A percentile compares a stretch with the other conserved stretches of the same genome.
Evolutionary conservation across 1,284 basidiomycete species (phyloP).

Genomic region (Irpex sp.): DNA sequence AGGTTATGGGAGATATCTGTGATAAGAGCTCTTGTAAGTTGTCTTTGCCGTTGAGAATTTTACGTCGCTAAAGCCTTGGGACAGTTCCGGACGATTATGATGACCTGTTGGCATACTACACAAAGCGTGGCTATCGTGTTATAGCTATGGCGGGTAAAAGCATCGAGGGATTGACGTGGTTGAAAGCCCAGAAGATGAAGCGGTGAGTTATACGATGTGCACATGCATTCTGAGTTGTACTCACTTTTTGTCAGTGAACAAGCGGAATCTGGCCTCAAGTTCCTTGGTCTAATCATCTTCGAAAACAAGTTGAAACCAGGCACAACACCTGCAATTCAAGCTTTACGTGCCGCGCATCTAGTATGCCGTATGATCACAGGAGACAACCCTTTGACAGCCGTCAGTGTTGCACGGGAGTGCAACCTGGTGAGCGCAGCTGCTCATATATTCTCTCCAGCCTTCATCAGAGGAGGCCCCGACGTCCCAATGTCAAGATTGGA

Average conservation of each 20-base stretch:
- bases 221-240: too few species aligned
- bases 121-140: slow-evolving; percentile 94
- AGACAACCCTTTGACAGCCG: slow-evolving; percentile 94
- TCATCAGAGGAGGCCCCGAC: slow-evolving; percentile 65
- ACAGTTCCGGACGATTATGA: slow-evolving; percentile 95
- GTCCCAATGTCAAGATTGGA: slow-evolving; percentile 68
- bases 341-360: slow-evolving; percentile 84
- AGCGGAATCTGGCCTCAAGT: slow-evolving; percentile 87
- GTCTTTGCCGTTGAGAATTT: slow-evolving; percentile 1
- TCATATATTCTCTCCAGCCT: slow-evolving; percentile 87
- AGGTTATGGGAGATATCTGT: slow-evolving; percentile 96
- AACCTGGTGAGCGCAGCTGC: slow-evolving; percentile 84
- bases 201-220: slow-evolving; percentile 44
- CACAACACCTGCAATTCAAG: slow-evolving; percentile 88
- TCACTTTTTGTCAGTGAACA: slow-evolving; percentile 60
- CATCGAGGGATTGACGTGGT: slow-evolving; percentile 91
- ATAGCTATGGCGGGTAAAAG: slow-evolving; percentile 98
- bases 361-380: slow-evolving; percentile 98
- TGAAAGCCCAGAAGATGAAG: slow-evolving; percentile 96
- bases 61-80: not conserved
- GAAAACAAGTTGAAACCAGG: slow-evolving; percentile 98
- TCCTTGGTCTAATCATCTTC: slow-evolving; percentile 96
- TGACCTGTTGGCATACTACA: slow-evolving; percentile 95
- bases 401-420: slow-evolving; percentile 96
- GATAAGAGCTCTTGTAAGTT: slow-evolving; percentile 79